Evolutionary conservation across 345 rosid species (phyloP), one percentile per base, ranked within the genome.

Genomic region (Gossypium stocksii): DNA sequence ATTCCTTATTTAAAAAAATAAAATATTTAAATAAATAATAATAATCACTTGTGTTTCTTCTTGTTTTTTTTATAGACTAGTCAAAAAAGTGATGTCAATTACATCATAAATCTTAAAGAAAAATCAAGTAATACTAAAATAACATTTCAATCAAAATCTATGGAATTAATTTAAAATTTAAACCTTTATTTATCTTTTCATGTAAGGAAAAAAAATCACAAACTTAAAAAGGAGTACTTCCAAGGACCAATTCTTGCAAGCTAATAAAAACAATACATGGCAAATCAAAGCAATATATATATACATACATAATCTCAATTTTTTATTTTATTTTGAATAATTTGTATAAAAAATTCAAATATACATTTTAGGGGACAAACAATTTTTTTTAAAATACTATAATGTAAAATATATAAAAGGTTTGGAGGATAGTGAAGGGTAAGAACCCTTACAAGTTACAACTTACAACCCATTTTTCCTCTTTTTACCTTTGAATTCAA

Each of bases 211-310:
- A 60, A 60, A 60, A 3, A 20, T 29, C 46, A 11, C 19, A 1
- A 19, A 44, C 51, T 65, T 43, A 22, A 38, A 66, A 23, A 19
- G 15, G 15, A 46, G 71, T 66, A 23, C 41, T 48, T 68, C 43
- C 72, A 68, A 48, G 14, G 72, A 68, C 56, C 22, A 25, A 68
- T 25, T 68, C 43, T 68, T 7, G 58, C 58, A 34, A 15, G 52
- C 14, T 49, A 49, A 22, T 0, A 25, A 57, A 5, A 66, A 2
- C 52, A 43, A 11, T 44, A 13, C 3, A 45, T 23, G 58, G 4
- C 44, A 25, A 68, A 9, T 9, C 10, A 68, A 25, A 25, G 52
- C 5, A 16, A 9, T 57, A 10, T 9, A 57, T 57, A 29, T 29
- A 27, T 2, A 34, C 38, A 34, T 34, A 34, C 1, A 34, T 34